Evolutionary conservation across 1,284 basidiomycete genomes (phyloP), one percentile per base, ranked within the genome.

Genomic region (Ustilago curta): DNA sequence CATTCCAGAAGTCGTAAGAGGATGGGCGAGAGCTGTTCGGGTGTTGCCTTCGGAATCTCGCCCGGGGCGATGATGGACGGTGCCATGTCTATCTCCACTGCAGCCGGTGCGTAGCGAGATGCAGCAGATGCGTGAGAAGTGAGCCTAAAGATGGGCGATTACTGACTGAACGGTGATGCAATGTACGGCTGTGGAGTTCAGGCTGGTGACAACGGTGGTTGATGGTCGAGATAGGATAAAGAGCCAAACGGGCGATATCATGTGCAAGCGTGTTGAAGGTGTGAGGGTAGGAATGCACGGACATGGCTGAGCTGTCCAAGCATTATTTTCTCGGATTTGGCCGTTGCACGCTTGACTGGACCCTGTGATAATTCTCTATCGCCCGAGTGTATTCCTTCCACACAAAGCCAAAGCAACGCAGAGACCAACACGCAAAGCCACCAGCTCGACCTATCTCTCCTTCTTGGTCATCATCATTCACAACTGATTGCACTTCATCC

Each of bases 1-100:
- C 71, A 75, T 43, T 76, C 68, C 8, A 83, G 74, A 3, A 83
- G 62, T 2, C 68, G 58, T 14, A 68, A 39, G 1, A 83, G 71
- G 37, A 83, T 70, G 29, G 66, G 72, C 12, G 77, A 63, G 21
- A 83, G 72, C 51, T 73, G 56, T 19, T 68, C 65, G 19, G 69
- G 61, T n/a, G 64, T 64, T 7, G 78, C 78, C 2, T 39, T 53
- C 25, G 80, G 80, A 48, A 80, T 79, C 37, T 73, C 45, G 23
- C 51, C 51, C 45, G 76, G 65, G 31, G 65, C 42, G 42, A 74
- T 69, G 56, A 69, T 59, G 48, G 64, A 50, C 16, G 65, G 44
- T 19, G 50, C 32, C 59, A 59, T 65, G 9, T 40, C 23, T 21
- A 18, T 54, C 27, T 37, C 14, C 32, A 45, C 44, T 4, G 50